phyloP scores from a whole-genome alignment of 345 rosid species.

The Nasturtium officinale region DNA sequence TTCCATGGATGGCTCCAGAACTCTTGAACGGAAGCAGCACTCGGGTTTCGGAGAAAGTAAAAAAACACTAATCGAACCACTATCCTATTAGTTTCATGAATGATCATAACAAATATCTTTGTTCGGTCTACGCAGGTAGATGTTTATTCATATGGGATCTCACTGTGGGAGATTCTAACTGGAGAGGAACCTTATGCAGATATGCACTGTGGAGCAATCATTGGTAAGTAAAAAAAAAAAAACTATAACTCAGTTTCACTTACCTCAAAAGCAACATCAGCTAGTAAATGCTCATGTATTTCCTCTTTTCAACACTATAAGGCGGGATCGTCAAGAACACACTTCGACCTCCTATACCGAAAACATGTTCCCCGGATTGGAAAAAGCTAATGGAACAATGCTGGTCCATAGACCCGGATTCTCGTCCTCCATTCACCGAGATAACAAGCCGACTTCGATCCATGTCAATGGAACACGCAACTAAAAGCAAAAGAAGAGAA shows the following conservation, averaged over 20 bases:
- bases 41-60: conserved; percentile 68
- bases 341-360: conserved; percentile 61
- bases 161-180: conserved; percentile 75
- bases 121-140: conserved; percentile 25
- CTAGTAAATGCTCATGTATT: not conserved
- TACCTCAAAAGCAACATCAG: conserved; percentile 27
- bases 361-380: conserved; percentile 60
- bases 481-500: conserved; percentile 46
- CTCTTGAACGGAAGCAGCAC: conserved; percentile 68
- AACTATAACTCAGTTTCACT: conserved; percentile 5
- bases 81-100: not conserved
- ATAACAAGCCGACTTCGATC: conserved; percentile 53
- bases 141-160: conserved; percentile 76
- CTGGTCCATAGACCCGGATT: conserved; percentile 64
- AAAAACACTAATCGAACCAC: not conserved
- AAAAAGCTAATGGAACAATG: conserved; percentile 64
- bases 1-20: conserved; percentile 81
- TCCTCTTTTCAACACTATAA: conserved; percentile 13
- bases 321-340: conserved; percentile 72
- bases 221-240: conserved; percentile 46
- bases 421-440: conserved; percentile 64
- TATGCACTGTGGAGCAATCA: conserved; percentile 80
- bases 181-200: conserved; percentile 77
- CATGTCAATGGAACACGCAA: conserved; percentile 47
- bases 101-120: not conserved